These are phyloP conservation scores for Linaria vulgaris DNA, from an alignment of 257 asterid genomes.

Conservation along the genomic window DNA sequence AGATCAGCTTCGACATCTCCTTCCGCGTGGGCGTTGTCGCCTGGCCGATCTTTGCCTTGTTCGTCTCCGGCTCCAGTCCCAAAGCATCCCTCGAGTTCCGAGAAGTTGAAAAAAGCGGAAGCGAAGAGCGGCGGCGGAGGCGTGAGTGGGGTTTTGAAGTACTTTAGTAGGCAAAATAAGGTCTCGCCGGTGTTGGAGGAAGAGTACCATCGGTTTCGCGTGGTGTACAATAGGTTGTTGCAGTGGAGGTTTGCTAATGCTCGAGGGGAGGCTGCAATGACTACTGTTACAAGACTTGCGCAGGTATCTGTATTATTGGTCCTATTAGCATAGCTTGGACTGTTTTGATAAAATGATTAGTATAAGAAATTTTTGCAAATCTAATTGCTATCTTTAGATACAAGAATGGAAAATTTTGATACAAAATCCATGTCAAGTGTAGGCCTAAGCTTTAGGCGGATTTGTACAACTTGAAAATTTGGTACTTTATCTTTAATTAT, in stretches of 20 bases:
- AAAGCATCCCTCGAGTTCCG: slow-evolving; percentile 34
- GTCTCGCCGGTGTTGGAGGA: slow-evolving; percentile 45
- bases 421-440: no score
- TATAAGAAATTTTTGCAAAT: no score
- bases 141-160: slow-evolving; percentile 50
- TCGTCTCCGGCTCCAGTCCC: slow-evolving; percentile 31
- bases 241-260: slow-evolving; percentile 91
- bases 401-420: no score
- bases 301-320: slow-evolving; percentile 35
- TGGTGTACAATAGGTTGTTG: slow-evolving; percentile 55
- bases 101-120: slow-evolving; percentile 35
- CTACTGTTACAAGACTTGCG: slow-evolving; percentile 40
- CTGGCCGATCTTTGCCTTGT: slow-evolving; percentile 45
- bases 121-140: slow-evolving; percentile 30
- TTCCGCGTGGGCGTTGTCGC: slow-evolving; percentile 86
- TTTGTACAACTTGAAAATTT: no score
- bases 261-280: slow-evolving; percentile 53
- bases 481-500: no score
- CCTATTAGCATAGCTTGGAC: no score
- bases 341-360: no score
- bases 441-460: no score
- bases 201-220: slow-evolving; percentile 57
- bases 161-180: slow-evolving; percentile 51
- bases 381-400: no score
- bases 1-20: slow-evolving; percentile 58